These are phyloP conservation scores for Morella rubra DNA, from an alignment of 306 rosid genomes.

Conservation along the genomic window DNA sequence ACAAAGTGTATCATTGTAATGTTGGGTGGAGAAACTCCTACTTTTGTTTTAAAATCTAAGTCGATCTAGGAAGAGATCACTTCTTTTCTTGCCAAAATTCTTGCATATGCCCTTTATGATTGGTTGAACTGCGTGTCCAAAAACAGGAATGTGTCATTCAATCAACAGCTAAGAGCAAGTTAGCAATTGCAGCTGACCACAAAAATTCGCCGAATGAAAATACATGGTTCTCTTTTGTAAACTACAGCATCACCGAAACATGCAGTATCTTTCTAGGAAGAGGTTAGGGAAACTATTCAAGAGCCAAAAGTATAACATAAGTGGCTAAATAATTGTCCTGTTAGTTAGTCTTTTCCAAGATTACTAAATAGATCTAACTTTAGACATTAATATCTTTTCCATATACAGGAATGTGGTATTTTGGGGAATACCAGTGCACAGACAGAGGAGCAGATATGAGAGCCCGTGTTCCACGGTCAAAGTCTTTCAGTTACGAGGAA, in stretches of 20 bases:
- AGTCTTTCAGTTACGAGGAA: slow-evolving; percentile 45
- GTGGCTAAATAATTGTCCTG: background rate
- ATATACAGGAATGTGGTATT: slow-evolving; percentile 68
- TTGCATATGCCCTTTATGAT: background rate
- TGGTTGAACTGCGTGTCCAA: slow-evolving; percentile 9
- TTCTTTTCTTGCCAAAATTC: background rate
- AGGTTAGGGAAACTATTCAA: slow-evolving; percentile 86
- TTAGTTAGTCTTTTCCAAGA: background rate
- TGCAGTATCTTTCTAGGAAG: slow-evolving; percentile 70
- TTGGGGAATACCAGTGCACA: slow-evolving; percentile 60
- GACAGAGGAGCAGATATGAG: slow-evolving; percentile 65
- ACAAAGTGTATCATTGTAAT: background rate
- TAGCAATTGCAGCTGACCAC: slow-evolving; percentile 91
- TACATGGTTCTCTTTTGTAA: slow-evolving; percentile 75
- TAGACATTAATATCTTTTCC: background rate
- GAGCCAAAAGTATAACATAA: slow-evolving; percentile 49
- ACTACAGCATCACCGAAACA: slow-evolving; percentile 57
- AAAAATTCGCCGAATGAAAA: slow-evolving; percentile 45
- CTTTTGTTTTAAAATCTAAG: background rate
- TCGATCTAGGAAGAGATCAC: background rate
- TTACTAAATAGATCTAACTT: background rate
- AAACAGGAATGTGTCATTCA: slow-evolving; percentile 65
- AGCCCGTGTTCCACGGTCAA: slow-evolving; percentile 70
- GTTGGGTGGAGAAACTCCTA: background rate
- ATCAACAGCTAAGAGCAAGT: slow-evolving; percentile 50